Evolutionary conservation across 768 basidiomycete genomes (phyloP).

Genomic region (Mycena maculata): DNA sequence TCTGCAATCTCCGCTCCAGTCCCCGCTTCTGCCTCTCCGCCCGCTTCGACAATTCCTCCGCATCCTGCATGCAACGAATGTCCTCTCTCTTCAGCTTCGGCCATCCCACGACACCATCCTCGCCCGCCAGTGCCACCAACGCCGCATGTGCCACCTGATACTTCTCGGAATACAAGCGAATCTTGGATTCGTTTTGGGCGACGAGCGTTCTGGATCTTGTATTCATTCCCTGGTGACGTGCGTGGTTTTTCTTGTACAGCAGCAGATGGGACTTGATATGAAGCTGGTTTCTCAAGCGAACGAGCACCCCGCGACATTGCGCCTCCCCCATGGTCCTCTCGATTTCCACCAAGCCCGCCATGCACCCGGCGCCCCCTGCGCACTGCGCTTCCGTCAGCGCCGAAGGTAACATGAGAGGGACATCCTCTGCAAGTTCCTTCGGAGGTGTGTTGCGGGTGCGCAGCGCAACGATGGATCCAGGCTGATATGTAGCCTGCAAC

Average conservation of each 20-base stretch:
- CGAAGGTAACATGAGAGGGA: constrained; percentile 4
- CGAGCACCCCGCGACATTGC: constrained; percentile 21
- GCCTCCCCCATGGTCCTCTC: constrained; percentile 18
- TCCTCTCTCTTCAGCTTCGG: neutral
- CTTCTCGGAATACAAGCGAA: constrained; percentile 15
- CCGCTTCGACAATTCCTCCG: constrained; percentile 15
- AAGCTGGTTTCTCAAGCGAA: constrained; percentile 18
- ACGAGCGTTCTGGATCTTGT: neutral
- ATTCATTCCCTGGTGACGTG: no score
- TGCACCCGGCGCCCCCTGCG: neutral
- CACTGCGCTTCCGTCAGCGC: neutral
- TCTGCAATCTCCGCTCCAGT: neutral
- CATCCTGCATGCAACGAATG: constrained; percentile 12
- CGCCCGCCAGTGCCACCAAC: neutral
- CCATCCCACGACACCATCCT: neutral
- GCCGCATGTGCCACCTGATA: constrained; percentile 24
- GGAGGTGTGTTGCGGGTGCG: no score
- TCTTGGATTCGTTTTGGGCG: constrained; percentile 16
- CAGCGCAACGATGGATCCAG: neutral
- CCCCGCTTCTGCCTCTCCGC: neutral
- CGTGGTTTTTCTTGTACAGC: no score
- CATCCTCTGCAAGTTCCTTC: neutral
- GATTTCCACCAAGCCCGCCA: neutral
- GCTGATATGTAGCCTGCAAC: constrained; percentile 14
- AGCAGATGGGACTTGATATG: neutral